Conservation (phyloP, 78 protist species). For the Dictyostelium intermedium region DNA sequence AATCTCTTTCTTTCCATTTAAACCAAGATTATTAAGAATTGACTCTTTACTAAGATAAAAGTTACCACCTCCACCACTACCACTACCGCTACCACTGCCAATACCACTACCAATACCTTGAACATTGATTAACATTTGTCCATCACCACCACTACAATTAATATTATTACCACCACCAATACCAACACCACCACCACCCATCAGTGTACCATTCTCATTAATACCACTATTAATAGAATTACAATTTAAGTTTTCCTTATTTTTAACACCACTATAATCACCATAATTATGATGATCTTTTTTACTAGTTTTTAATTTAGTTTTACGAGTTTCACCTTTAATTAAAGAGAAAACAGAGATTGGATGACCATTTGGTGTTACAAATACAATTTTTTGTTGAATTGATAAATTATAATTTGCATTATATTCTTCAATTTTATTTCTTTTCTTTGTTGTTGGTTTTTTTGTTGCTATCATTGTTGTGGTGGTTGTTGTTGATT, state of each 20-base stretch:
- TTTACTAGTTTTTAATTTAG: background rate
- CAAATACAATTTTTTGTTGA: conserved; percentile 21
- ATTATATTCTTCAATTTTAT: conserved; percentile 57
- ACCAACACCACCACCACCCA: background rate
- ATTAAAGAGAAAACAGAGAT: conserved; percentile 50
- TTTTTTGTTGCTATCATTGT: background rate
- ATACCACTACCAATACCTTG: no score
- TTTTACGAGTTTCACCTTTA: conserved; percentile 15
- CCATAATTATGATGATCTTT: background rate
- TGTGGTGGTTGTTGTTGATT: background rate
- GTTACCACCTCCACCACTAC: background rate
- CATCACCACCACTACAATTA: background rate
- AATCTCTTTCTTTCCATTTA: background rate
- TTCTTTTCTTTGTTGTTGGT: background rate
- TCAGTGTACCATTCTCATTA: background rate
- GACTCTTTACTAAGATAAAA: background rate
- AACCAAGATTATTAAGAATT: background rate
- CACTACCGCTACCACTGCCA: background rate
- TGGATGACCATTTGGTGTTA: conserved; percentile 35
- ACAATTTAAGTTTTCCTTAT: background rate
- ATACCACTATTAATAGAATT: background rate
- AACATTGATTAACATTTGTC: background rate
- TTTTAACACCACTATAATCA: background rate
- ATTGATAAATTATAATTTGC: background rate
- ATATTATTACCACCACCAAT: background rate